phyloP scores from a whole-genome alignment of 176 grass and related monocot genomes.

The Oryza longistaminata region DNA sequence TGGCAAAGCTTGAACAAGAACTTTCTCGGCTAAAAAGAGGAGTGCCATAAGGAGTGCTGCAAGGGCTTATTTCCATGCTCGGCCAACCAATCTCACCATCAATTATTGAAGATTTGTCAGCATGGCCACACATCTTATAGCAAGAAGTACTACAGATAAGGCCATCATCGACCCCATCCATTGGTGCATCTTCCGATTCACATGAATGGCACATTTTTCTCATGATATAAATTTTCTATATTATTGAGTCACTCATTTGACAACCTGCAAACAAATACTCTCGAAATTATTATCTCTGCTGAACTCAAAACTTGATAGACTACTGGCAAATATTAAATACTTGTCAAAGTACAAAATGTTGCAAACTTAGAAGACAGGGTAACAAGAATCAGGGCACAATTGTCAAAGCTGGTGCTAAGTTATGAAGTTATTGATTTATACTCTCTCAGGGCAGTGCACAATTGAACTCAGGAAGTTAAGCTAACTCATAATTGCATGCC shows the following conservation, averaged over 20 bases:
- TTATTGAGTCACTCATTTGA: conserved; percentile 26
- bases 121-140: conserved; percentile 23
- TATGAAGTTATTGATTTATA: background rate
- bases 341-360: background rate
- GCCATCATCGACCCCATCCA: conserved; percentile 30
- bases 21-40: conserved; percentile 57
- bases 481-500: background rate
- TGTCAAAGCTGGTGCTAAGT: no score
- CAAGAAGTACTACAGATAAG: conserved; percentile 44
- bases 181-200: conserved; percentile 47
- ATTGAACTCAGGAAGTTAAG: background rate
- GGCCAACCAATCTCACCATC: conserved; percentile 31
- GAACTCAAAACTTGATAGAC: background rate
- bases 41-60: conserved; percentile 52
- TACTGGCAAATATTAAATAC: background rate
- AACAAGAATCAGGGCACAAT: conserved; percentile 10
- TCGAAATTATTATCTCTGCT: background rate
- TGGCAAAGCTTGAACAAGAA: conserved; percentile 67
- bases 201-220: conserved; percentile 64
- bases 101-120: conserved; percentile 35
- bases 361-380: background rate
- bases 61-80: conserved; percentile 35
- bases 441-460: background rate
- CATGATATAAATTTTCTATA: conserved; percentile 44
- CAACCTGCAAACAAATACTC: conserved; percentile 44